Base-by-base conservation (phyloP, 441 rosid genomes). In the Gossypium lobatum region DNA sequence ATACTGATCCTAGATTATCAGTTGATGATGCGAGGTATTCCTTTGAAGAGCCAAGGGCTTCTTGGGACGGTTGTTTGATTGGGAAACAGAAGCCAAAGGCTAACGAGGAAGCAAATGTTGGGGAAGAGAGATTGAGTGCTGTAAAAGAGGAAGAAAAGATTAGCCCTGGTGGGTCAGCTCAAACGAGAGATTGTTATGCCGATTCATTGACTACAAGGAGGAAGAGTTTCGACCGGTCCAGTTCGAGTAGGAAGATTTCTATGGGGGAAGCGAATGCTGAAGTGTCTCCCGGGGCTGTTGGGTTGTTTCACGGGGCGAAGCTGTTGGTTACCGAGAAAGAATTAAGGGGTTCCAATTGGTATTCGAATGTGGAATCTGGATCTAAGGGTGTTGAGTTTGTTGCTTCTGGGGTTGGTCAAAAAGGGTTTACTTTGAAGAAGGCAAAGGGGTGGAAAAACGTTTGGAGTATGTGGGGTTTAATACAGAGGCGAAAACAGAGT, bases 301-400 rank as follows among this genome's bases (percentile, higher is more conserved):
- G 88, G 23, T 77, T 76, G 70, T 68, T 77, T 66, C 83, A 81
- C 17, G 91, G 91, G 1, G 81, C 88, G 1, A 86, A 85, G 71
- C 50, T 83, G 78, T 64, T 76, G 17, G 80, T 72, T 50, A 86
- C 52, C 77, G 84, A 74, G 89, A 87, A 87, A 67, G 85, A 89
- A 73, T 71, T 80, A 74, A 85, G 88, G 79, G 91, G 83, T 81
- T 89, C 97, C 2, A 89, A 92, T 78, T 88, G 92, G 90, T 87
- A 86, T 78, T 79, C 88, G 4, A 83, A 75, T 60, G 65, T 20
- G 10, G 83, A 80, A 7, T 82, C 86, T 65, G 80, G 45, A 37
- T 70, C 81, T 1, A 81, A 76, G 80, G 80, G 72, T 23, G 78
- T 1, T 73, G 84, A 75, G 75, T 70, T 52, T 42, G 72, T 75